Percentiles rank a stretch among this genome's conserved stretches.
These are phyloP conservation scores for Quercus suber DNA, from an alignment of 306 rosid species.

Conservation along the genomic window DNA sequence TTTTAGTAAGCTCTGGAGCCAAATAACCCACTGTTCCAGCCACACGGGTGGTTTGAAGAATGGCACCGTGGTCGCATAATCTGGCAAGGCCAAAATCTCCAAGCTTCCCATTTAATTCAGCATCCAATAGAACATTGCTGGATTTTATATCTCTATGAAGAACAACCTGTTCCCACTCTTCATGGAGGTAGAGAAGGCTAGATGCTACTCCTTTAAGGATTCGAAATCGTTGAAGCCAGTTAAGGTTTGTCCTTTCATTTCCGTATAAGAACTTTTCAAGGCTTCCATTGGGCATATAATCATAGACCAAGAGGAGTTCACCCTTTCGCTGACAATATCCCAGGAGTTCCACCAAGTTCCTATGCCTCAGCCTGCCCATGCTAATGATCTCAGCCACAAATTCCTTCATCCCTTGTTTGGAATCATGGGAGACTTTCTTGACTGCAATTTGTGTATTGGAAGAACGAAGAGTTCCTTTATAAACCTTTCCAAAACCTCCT, in stretches of 20 bases:
- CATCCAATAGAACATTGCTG: conserved; percentile 61
- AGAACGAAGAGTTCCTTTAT: conserved; percentile 50
- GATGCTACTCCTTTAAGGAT: conserved; percentile 54
- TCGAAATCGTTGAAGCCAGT: conserved; percentile 58
- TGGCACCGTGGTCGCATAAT: conserved; percentile 47
- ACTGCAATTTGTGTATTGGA: conserved; percentile 59
- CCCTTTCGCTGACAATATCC: conserved; percentile 63
- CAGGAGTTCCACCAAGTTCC: conserved; percentile 57
- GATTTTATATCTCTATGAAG: conserved; percentile 75
- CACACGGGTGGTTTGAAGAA: conserved; percentile 57
- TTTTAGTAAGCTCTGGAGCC: conserved; percentile 58
- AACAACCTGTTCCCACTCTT: conserved; percentile 70
- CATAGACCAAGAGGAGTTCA: conserved; percentile 63
- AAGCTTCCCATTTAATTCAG: conserved; percentile 50
- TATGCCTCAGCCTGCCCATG: conserved; percentile 67
- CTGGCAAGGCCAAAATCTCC: conserved; percentile 81
- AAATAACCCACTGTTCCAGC: conserved; percentile 79
- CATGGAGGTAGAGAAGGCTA: conserved; percentile 59
- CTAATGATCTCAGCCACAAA: not conserved
- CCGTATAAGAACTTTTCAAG: conserved; percentile 46
- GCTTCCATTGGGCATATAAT: conserved; percentile 75
- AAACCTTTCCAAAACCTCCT: conserved; percentile 79
- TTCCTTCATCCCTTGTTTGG: conserved; percentile 60
- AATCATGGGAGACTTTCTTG: conserved; percentile 63
- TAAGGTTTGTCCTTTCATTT: conserved; percentile 32